A percentile compares a stretch with the other conserved stretches of the same genome.
Evolutionary conservation across 805 yeast species (phyloP).

Genomic region (Tetrapisispora iriomotensis): DNA sequence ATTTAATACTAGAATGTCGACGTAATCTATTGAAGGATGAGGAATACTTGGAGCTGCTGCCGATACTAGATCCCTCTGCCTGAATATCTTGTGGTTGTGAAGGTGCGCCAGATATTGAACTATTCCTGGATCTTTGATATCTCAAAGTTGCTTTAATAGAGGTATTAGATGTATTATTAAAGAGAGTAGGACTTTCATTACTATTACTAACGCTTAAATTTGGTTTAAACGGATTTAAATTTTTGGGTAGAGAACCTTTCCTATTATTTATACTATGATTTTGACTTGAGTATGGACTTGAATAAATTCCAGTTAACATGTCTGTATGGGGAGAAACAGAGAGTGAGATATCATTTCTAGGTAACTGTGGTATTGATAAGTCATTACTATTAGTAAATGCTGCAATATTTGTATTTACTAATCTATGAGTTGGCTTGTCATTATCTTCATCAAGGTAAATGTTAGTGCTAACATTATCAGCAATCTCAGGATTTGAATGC

Average conservation of each 20-base stretch:
- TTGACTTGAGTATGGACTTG: slow-evolving; percentile 13
- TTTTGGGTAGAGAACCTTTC: slow-evolving; percentile 10
- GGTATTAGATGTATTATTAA: slow-evolving; percentile 37
- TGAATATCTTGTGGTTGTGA: slow-evolving; percentile 11
- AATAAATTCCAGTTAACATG: slow-evolving; percentile 4
- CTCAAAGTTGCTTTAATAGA: slow-evolving; percentile 30
- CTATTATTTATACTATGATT: neutral
- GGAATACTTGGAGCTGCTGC: slow-evolving; percentile 50
- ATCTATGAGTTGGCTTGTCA: too few relatives aligned
- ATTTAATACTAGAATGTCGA: slow-evolving; percentile 35
- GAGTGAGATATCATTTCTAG: slow-evolving; percentile 8
- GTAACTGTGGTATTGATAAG: neutral
- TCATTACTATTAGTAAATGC: too few relatives aligned
- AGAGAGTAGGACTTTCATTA: slow-evolving; percentile 24
- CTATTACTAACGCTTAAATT: slow-evolving; percentile 30
- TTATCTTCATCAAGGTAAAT: too few relatives aligned
- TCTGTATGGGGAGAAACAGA: slow-evolving; percentile 21
- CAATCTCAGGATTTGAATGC: too few relatives aligned
- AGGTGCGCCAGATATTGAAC: slow-evolving; percentile 22
- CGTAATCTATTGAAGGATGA: slow-evolving; percentile 68
- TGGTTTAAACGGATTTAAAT: slow-evolving; percentile 28
- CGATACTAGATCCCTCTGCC: slow-evolving; percentile 28
- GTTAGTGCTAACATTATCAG: too few relatives aligned
- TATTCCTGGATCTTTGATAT: slow-evolving; percentile 33
- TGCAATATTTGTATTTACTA: too few relatives aligned